Evolutionary conservation across 2,329 filamentous ascomycete genomes (phyloP).

Genomic region (Colletotrichum tropicale): DNA sequence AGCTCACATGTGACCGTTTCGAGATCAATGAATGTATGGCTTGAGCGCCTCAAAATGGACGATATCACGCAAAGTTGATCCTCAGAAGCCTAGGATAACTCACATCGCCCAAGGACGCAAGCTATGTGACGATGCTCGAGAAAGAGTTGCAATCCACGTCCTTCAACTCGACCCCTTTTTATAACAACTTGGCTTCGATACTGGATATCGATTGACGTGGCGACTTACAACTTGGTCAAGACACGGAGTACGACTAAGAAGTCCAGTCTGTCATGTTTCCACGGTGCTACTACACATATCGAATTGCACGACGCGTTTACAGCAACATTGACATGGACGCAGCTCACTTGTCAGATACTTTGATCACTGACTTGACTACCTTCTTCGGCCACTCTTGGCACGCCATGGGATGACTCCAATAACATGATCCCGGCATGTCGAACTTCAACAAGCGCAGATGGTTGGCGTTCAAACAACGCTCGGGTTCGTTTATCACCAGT

Average conservation of each 20-base stretch:
- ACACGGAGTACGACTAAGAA: background rate
- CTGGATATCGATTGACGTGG: background rate
- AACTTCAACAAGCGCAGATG: background rate
- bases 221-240: background rate
- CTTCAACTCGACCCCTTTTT: background rate
- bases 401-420: background rate
- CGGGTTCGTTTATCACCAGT: background rate
- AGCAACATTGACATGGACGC: background rate
- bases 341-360: background rate
- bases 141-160: background rate
- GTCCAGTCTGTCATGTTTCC: background rate
- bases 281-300: background rate
- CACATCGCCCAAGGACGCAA: background rate
- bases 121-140: background rate
- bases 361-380: background rate
- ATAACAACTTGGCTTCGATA: background rate
- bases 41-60: background rate
- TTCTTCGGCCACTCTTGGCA: background rate
- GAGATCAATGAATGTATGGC: background rate
- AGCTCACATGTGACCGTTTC: background rate
- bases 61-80: background rate
- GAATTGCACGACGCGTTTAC: background rate
- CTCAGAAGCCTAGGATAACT: background rate
- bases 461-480: rapidly evolving
- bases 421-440: background rate